These are phyloP conservation scores for Amphichorda felina DNA, from an alignment of 2,329 filamentous ascomycete genomes.

Conservation along the genomic window DNA sequence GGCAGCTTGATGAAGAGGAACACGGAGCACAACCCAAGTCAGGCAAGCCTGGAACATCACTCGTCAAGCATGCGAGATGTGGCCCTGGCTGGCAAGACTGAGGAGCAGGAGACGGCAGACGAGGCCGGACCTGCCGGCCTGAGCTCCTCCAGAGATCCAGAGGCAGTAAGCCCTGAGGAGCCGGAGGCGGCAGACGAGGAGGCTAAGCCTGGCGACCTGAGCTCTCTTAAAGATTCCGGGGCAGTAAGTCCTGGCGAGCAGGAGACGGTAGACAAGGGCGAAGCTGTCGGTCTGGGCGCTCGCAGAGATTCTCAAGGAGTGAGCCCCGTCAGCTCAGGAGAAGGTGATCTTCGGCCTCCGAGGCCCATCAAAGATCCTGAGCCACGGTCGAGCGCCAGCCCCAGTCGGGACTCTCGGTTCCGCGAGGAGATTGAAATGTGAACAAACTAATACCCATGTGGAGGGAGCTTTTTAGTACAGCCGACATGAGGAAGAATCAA, in stretches of 20 bases:
- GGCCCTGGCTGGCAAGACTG: conserved; percentile 33
- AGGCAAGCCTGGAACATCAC: conserved; percentile 27
- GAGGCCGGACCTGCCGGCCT: conserved; percentile 7
- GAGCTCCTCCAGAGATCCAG: too few relatives aligned
- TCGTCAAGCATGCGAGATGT: conserved; percentile 33
- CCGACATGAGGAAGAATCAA: too few relatives aligned
- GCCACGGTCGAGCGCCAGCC: conserved; percentile 32
- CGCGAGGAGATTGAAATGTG: conserved; percentile 34
- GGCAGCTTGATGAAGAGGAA: conserved; percentile 31
- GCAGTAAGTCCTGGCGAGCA: too few relatives aligned
- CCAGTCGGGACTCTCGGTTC: conserved; percentile 45
- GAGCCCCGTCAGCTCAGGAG: conserved; percentile 23
- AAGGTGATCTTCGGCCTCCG: conserved; percentile 26
- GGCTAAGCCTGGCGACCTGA: too few relatives aligned
- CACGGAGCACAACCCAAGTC: conserved; percentile 28
- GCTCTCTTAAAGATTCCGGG: too few relatives aligned
- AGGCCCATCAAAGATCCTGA: conserved; percentile 19
- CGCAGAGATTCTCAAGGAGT: conserved; percentile 20
- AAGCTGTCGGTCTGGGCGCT: neutral
- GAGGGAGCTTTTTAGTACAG: too few relatives aligned
- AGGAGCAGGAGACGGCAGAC: neutral
- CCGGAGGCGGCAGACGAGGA: too few relatives aligned
- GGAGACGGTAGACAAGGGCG: neutral
- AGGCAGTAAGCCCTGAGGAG: too few relatives aligned
- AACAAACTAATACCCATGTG: neutral